Conservation (phyloP, 2,329 filamentous ascomycete species). For the Cryphonectria radicalis region DNA sequence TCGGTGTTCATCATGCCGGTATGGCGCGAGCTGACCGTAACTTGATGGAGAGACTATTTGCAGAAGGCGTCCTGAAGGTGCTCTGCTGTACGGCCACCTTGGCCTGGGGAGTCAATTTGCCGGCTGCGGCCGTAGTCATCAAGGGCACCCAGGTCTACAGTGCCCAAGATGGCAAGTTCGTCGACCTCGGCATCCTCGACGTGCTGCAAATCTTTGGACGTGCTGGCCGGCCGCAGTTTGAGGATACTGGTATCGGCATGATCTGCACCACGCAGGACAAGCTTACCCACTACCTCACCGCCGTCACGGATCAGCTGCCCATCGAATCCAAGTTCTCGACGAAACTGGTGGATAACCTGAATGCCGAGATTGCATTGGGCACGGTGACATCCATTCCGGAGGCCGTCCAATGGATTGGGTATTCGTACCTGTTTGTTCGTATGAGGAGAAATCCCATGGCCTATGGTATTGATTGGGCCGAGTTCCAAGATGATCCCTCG, state of each 20-base stretch:
- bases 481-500: slow-evolving; percentile 84
- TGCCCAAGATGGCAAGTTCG: slow-evolving; percentile 93
- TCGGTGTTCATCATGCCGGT: slow-evolving; percentile 95
- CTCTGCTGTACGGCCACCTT: slow-evolving; percentile 97
- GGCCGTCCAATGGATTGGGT: slow-evolving; percentile 95
- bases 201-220: slow-evolving; percentile 98
- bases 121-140: slow-evolving; percentile 94
- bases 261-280: slow-evolving; percentile 98
- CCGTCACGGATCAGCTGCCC: slow-evolving; percentile 92
- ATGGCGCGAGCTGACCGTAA: slow-evolving; percentile 96
- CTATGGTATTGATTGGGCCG: slow-evolving; percentile 94
- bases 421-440: slow-evolving; percentile 95
- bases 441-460: slow-evolving; percentile 91
- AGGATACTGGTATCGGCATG: slow-evolving; percentile 96
- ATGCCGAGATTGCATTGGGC: slow-evolving; percentile 90
- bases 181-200: slow-evolving; percentile 94
- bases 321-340: slow-evolving; percentile 97
- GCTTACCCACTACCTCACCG: slow-evolving; percentile 85
- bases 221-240: slow-evolving; percentile 95
- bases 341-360: slow-evolving; percentile 94
- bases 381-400: slow-evolving; percentile 95
- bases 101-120: slow-evolving; percentile 98
- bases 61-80: slow-evolving; percentile 90
- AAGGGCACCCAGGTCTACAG: slow-evolving; percentile 98
- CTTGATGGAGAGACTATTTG: slow-evolving; percentile 90